Conservation (phyloP, 2,329 filamentous ascomycete species). For the Aspergillus pseudoglaucus region DNA sequence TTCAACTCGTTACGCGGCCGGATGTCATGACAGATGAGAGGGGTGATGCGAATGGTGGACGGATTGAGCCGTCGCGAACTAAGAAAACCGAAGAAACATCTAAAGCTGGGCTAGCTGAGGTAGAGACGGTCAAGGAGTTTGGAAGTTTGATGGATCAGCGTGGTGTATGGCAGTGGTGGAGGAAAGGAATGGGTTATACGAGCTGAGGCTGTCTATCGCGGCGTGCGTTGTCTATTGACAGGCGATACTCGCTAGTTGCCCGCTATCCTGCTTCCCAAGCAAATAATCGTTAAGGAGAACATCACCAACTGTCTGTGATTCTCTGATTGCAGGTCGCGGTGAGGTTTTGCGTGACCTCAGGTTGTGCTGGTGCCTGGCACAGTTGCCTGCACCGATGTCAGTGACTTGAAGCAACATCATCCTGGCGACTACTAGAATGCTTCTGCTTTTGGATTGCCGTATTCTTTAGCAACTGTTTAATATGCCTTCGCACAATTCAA, state of each 20-base stretch:
- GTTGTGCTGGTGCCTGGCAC: no score
- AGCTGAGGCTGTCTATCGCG: constrained; percentile 1
- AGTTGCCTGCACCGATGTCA: no score
- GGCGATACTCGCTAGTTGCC: constrained; percentile 1
- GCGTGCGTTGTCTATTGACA: background rate
- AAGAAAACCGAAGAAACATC: constrained; percentile 1
- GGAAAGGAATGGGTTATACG: constrained; percentile 55
- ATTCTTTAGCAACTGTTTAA: no score
- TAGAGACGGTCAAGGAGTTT: constrained; percentile 60
- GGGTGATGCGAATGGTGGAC: background rate
- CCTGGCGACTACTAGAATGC: no score
- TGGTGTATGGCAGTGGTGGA: constrained; percentile 61
- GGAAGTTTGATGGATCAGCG: constrained; percentile 54
- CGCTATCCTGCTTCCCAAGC: no score
- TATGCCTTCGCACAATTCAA: no score
- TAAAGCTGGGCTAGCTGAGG: constrained; percentile 46
- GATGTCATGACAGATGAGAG: constrained; percentile 25
- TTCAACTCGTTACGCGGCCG: constrained; percentile 55
- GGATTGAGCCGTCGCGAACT: background rate
- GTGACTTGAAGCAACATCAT: no score
- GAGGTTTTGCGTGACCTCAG: no score
- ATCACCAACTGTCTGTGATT: no score
- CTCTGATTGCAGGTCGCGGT: no score
- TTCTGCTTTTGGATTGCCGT: no score
- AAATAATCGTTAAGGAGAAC: no score